phyloP scores from a whole-genome alignment of 805 yeast genomes.

The Ogataea trehaloabstinens region DNA sequence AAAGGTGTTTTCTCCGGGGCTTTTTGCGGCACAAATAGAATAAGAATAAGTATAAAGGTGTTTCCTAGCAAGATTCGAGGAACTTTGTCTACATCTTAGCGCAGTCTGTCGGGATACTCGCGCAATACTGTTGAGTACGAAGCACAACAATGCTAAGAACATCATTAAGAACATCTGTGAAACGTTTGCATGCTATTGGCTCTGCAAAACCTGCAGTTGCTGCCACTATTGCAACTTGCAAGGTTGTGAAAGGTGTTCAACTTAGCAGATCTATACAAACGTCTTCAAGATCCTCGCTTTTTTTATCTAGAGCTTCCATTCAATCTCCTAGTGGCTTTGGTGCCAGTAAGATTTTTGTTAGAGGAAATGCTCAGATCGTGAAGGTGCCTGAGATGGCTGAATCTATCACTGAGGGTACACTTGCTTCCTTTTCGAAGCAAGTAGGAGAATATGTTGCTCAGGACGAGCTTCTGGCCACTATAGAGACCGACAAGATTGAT shows the following conservation, averaged over 20 bases:
- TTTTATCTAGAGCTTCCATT: background rate
- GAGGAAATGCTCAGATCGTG: slow-evolving; percentile 46
- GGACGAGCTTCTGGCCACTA: slow-evolving; percentile 93
- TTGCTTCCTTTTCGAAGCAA: slow-evolving; percentile 60
- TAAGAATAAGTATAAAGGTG: background rate
- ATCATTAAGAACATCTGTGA: slow-evolving; percentile 14
- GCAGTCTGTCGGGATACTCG: too few species aligned
- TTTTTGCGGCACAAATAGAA: background rate
- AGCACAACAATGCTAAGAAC: slow-evolving; percentile 18
- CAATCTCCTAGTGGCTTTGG: slow-evolving; percentile 4
- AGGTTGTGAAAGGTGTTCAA: slow-evolving; percentile 1
- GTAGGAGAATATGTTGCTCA: slow-evolving; percentile 85
- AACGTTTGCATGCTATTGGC: slow-evolving; percentile 12
- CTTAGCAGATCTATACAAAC: slow-evolving; percentile 20
- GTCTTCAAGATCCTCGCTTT: slow-evolving; percentile 15
- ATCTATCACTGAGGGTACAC: slow-evolving; percentile 95
- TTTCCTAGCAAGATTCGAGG: too few species aligned
- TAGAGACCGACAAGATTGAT: slow-evolving; percentile 97
- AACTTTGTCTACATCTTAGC: too few species aligned
- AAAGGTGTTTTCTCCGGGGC: background rate
- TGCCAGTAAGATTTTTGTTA: slow-evolving; percentile 12
- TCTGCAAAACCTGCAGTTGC: slow-evolving; percentile 12
- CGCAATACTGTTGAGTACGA: background rate
- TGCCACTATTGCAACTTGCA: slow-evolving; percentile 1
- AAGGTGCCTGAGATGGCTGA: slow-evolving; percentile 99